Conservation (phyloP, 495 filamentous ascomycete genomes). For the Sordaria brevicollis region DNA sequence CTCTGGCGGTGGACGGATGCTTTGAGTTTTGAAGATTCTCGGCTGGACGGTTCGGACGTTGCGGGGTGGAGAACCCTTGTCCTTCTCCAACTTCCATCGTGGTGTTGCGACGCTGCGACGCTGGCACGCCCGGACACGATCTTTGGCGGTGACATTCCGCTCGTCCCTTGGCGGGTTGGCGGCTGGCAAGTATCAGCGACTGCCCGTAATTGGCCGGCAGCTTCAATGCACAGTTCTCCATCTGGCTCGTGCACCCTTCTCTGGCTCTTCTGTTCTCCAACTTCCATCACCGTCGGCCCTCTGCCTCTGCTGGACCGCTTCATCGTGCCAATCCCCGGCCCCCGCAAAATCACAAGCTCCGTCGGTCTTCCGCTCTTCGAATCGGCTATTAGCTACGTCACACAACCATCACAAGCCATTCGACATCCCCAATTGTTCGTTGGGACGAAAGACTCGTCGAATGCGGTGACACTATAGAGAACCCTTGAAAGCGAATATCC, state of each 20-base stretch:
- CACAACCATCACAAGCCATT: constrained; percentile 22
- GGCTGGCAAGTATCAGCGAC: background rate
- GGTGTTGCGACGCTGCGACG: background rate
- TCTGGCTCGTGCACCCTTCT: background rate
- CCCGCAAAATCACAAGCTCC: constrained; percentile 48
- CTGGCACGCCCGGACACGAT: background rate
- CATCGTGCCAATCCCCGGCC: constrained; percentile 2
- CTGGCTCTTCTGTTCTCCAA: background rate
- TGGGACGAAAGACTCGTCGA: background rate
- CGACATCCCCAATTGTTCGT: background rate
- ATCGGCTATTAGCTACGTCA: constrained; percentile 30
- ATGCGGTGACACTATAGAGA: background rate
- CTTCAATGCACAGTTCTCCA: background rate
- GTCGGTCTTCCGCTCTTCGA: constrained; percentile 15
- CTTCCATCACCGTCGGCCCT: background rate
- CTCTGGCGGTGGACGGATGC: background rate
- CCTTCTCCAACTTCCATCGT: background rate
- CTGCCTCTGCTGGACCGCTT: background rate
- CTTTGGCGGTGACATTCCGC: background rate
- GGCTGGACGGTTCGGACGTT: background rate
- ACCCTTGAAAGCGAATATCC: background rate
- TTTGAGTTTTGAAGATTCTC: background rate
- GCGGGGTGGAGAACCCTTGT: background rate
- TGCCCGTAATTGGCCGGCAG: background rate
- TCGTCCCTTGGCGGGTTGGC: background rate